A percentile compares a stretch with the other conserved stretches of the same genome.
phyloP scores from a whole-genome alignment of 129 eudicot species.

The Apium graveolens region DNA sequence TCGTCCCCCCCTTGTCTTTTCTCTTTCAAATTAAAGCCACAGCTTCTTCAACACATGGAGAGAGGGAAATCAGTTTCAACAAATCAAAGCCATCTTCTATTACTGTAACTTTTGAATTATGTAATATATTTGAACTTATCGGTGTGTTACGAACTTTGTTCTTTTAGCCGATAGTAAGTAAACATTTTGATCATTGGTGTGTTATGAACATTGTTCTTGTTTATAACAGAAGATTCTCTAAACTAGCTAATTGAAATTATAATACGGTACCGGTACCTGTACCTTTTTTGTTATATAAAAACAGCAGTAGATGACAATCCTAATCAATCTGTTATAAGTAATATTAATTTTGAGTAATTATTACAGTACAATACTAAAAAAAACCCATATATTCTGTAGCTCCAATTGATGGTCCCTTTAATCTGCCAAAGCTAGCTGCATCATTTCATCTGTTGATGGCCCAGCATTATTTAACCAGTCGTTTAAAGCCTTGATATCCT shows the following conservation, averaged over 20 bases:
- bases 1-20: slow-evolving; percentile 2
- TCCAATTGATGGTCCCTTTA: slow-evolving; percentile 27
- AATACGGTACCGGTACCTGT: not conserved
- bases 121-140: no score
- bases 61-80: no score
- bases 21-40: slow-evolving; percentile 7
- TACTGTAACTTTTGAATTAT: no score
- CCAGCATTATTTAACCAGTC: slow-evolving; percentile 30
- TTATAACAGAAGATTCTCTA: not conserved
- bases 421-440: slow-evolving; percentile 38
- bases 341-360: slow-evolving; percentile 38
- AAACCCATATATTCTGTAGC: slow-evolving; percentile 14
- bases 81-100: no score
- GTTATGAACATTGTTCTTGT: no score
- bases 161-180: not conserved
- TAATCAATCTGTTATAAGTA: slow-evolving; percentile 37
- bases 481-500: slow-evolving; percentile 27
- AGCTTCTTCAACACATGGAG: not conserved
- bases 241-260: slow-evolving; percentile 6
- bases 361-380: slow-evolving; percentile 38
- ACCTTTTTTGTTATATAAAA: not conserved
- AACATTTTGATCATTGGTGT: not conserved
- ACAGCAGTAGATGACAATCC: slow-evolving; percentile 11
- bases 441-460: slow-evolving; percentile 57
- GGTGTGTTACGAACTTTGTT: no score